Evolutionary conservation across 768 basidiomycete genomes (phyloP), one percentile per base, ranked within the genome.

Genomic region (Sporobolomyces pararoseus): DNA sequence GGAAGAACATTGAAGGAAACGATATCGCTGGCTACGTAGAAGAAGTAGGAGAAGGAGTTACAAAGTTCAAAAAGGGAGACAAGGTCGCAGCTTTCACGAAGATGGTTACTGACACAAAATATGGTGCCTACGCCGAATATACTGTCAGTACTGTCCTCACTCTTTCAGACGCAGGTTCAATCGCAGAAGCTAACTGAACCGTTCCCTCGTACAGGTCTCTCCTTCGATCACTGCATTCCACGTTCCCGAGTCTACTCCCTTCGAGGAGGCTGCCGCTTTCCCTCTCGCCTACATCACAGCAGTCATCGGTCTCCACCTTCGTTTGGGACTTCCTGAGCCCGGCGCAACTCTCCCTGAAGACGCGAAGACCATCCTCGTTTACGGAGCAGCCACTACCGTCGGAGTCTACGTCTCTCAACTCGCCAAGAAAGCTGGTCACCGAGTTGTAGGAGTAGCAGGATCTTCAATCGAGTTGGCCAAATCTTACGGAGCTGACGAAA

Each of bases 211-310:
- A 12, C 47, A 72, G 71, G 53, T 76, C 53, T 49, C 70, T 4
- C 76, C 75, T 3, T 37, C 61, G 13, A 42, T 58, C 51, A 73
- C 71, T 5, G 47, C 60, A 0, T 75, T 70, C 59, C 66, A 55
- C 31, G 54, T 76, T 10, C 64, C 55, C 32, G 39, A 37, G 27
- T 52, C 58, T 4, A 71, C 68, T 13, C 51, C 73, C 10, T 76
- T 75, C 65, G 75, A 77, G 25, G 49, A 70, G n/a, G 76, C 75
- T 1, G 75, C 75, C 16, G 75, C 74, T 5, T 52, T 76, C 7
- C 76, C 76, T 4, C 72, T 77, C 54, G 74, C 73, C 21, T 68
- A 68, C 62, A 72, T 71, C 66, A 77, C 76, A n/a, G 76, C 76
- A 25, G 71, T 57, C n/a, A 70, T 76, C 68, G 76, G 69, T 17